Conservation (phyloP, 164 flowering plant genomes). For the Vitis amurensis region DNA sequence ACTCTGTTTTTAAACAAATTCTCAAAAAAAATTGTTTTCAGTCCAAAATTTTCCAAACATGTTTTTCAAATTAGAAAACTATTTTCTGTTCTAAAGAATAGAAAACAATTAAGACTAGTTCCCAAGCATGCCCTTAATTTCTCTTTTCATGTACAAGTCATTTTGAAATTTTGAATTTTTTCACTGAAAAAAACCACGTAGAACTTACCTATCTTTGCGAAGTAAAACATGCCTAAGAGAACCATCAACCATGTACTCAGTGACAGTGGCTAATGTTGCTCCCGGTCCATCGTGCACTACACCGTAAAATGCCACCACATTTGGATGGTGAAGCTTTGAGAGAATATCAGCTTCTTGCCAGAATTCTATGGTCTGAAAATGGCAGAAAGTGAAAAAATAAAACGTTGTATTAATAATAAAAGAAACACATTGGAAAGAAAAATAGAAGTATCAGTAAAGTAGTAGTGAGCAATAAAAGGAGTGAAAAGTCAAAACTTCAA, state of each 20-base stretch:
- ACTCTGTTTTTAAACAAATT: too few relatives aligned
- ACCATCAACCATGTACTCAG: conserved; percentile 98
- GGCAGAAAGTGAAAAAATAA: neutral
- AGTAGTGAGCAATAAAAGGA: neutral
- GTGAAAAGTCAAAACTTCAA: neutral
- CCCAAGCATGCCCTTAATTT: too few relatives aligned
- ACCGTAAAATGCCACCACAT: conserved; percentile 95
- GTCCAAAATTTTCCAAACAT: too few relatives aligned
- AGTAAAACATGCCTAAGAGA: conserved; percentile 92
- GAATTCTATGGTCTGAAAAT: conserved; percentile 69
- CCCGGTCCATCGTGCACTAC: conserved; percentile 98
- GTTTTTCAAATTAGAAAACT: too few relatives aligned
- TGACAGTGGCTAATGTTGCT: conserved; percentile 87
- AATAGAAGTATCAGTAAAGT: neutral
- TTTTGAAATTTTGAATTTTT: neutral
- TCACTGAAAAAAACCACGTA: neutral
- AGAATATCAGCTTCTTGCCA: conserved; percentile 97
- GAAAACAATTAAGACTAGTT: neutral
- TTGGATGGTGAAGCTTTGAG: conserved; percentile 97
- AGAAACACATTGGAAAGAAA: neutral
- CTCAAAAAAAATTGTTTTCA: too few relatives aligned
- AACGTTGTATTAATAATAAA: neutral
- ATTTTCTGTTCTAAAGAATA: too few relatives aligned
- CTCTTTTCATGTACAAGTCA: neutral
- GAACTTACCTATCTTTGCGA: conserved; percentile 75